phyloP scores from a whole-genome alignment of 345 rosid genomes.

The Syzygium oleosum region DNA sequence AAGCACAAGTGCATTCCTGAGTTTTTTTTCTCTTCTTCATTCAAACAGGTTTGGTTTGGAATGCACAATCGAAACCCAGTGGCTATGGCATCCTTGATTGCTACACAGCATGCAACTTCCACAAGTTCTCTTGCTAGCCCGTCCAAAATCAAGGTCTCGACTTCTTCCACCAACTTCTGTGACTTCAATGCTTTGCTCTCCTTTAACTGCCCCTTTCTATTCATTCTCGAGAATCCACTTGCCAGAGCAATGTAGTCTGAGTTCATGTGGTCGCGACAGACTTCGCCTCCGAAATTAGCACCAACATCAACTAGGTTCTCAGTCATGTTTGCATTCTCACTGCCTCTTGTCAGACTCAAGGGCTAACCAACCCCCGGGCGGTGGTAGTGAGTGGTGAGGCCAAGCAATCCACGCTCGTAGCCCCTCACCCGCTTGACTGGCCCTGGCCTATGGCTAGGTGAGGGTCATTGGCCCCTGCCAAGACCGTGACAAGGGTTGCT shows the following conservation, averaged over 20 bases:
- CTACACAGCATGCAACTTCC: background rate
- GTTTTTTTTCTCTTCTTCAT: background rate
- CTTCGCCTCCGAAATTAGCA: background rate
- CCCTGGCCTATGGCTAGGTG: background rate
- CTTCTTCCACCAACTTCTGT: background rate
- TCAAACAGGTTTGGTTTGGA: background rate
- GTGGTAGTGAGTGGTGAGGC: background rate
- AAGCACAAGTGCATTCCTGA: background rate
- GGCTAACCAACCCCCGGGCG: fast-evolving
- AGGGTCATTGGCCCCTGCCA: background rate
- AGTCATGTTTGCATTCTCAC: background rate
- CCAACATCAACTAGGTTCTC: background rate
- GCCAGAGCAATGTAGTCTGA: background rate
- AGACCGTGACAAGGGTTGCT: background rate
- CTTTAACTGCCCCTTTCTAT: background rate
- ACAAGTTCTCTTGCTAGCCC: background rate
- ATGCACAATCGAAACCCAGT: background rate
- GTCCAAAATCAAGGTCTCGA: background rate
- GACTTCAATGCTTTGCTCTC: background rate
- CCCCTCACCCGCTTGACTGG: background rate
- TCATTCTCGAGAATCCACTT: background rate
- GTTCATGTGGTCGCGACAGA: background rate
- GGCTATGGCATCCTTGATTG: background rate
- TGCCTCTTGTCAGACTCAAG: background rate
- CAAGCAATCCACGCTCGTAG: background rate